Conservation (phyloP, 2,329 filamentous ascomycete species). For the Tricladium varicosporioides region DNA sequence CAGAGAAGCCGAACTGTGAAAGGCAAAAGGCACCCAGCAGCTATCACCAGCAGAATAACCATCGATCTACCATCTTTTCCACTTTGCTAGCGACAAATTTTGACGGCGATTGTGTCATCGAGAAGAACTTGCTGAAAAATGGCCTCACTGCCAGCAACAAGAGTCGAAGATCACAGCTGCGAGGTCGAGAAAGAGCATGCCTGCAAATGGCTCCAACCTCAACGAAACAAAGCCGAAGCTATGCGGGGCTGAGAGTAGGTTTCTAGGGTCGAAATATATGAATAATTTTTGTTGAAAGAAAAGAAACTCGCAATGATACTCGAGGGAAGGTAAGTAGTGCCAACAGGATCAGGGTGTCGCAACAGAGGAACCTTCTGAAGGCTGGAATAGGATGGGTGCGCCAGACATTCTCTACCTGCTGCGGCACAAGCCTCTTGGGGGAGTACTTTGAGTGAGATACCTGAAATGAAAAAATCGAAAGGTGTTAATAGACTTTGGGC, state of each 20-base stretch:
- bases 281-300: slow-evolving; percentile 34
- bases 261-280: slow-evolving; percentile 40
- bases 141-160: too few relatives aligned
- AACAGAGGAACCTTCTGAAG: background rate
- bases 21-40: too few relatives aligned
- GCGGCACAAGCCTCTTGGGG: background rate
- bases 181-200: too few relatives aligned
- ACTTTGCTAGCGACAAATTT: too few relatives aligned
- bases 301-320: background rate
- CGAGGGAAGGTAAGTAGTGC: background rate
- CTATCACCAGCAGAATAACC: too few relatives aligned
- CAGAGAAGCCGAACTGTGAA: too few relatives aligned
- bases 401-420: background rate
- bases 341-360: background rate
- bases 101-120: too few relatives aligned
- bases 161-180: too few relatives aligned
- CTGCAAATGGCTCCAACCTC: too few relatives aligned
- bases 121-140: too few relatives aligned
- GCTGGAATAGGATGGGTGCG: background rate
- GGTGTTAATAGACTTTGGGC: background rate
- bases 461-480: background rate
- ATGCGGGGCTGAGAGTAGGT: background rate
- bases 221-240: too few relatives aligned
- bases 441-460: background rate
- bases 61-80: too few relatives aligned